phyloP scores from a whole-genome alignment of 177 flowering plant genomes.

The Vitis hybrid region DNA sequence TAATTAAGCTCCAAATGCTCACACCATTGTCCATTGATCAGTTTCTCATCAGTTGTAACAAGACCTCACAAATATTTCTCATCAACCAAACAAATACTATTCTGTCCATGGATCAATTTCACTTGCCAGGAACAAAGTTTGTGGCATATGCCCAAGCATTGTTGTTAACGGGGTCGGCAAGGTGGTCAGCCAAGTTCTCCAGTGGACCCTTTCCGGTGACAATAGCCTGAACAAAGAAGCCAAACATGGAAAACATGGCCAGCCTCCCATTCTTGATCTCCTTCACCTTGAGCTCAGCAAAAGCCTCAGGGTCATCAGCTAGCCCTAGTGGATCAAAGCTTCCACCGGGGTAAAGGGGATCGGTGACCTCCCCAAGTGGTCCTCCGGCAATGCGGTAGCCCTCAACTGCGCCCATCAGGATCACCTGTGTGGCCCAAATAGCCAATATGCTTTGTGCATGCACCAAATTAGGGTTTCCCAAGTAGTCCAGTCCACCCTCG shows the following conservation, averaged over 20 bases:
- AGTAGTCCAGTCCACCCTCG: slow-evolving; percentile 44
- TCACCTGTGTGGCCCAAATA: slow-evolving; percentile 42
- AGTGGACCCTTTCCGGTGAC: slow-evolving; percentile 50
- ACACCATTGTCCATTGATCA: too few relatives aligned
- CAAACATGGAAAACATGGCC: slow-evolving; percentile 30
- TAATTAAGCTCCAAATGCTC: too few relatives aligned
- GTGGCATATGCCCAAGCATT: slow-evolving; percentile 22
- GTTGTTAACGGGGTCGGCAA: too few relatives aligned
- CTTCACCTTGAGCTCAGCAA: slow-evolving; percentile 50
- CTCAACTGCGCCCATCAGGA: slow-evolving; percentile 47
- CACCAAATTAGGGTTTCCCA: slow-evolving; percentile 42
- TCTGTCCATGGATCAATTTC: background rate
- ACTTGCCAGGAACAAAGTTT: slow-evolving; percentile 42
- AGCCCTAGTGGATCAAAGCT: slow-evolving; percentile 15
- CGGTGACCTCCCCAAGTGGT: slow-evolving; percentile 44
- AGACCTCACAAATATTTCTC: too few relatives aligned
- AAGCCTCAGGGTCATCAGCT: slow-evolving; percentile 50
- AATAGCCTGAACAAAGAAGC: slow-evolving; percentile 46
- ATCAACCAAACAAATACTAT: too few relatives aligned
- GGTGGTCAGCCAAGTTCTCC: slow-evolving; percentile 27
- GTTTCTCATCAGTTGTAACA: too few relatives aligned
- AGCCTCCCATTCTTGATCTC: slow-evolving; percentile 36
- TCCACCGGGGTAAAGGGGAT: slow-evolving; percentile 50
- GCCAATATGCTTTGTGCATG: slow-evolving; percentile 46
- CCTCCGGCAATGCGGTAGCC: slow-evolving; percentile 26